Conservation (phyloP, 768 basidiomycete genomes). For the Cystobasidium ongulense region DNA sequence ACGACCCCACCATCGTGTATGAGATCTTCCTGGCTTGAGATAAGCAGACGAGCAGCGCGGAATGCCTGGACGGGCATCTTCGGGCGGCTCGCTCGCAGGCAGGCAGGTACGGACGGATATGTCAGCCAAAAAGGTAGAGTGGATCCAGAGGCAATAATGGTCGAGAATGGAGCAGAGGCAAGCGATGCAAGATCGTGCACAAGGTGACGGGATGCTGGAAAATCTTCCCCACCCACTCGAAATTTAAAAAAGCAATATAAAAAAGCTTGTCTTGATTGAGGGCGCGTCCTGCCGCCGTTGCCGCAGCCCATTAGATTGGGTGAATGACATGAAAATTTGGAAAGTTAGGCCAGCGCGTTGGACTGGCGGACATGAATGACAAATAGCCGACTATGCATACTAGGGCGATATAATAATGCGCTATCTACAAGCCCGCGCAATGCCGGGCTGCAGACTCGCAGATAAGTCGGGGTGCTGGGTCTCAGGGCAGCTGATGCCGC, state of each 20-base stretch:
- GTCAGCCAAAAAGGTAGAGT: background rate
- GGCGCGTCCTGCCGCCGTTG: background rate
- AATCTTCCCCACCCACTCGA: background rate
- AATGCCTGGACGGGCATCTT: background rate
- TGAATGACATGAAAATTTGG: background rate
- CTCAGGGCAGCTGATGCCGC: too few species aligned
- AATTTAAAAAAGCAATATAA: background rate
- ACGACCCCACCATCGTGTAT: background rate
- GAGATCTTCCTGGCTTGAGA: background rate
- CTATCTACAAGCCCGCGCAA: too few species aligned
- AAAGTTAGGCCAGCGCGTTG: background rate
- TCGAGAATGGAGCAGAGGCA: background rate
- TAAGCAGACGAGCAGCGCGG: background rate
- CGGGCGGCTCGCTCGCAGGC: too few species aligned
- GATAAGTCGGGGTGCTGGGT: too few species aligned
- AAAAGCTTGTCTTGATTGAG: background rate
- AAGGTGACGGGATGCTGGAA: background rate
- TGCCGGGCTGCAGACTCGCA: too few species aligned
- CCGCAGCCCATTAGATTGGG: background rate
- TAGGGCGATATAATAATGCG: too few species aligned
- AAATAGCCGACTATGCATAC: too few species aligned
- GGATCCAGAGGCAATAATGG: background rate
- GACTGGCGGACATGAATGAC: background rate
- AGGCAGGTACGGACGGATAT: background rate
- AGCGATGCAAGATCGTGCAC: background rate